A percentile compares a stretch with the other conserved stretches of the same genome.
phyloP scores from a whole-genome alignment of 2,329 filamentous ascomycete species.

The Aureobasidium lini region DNA sequence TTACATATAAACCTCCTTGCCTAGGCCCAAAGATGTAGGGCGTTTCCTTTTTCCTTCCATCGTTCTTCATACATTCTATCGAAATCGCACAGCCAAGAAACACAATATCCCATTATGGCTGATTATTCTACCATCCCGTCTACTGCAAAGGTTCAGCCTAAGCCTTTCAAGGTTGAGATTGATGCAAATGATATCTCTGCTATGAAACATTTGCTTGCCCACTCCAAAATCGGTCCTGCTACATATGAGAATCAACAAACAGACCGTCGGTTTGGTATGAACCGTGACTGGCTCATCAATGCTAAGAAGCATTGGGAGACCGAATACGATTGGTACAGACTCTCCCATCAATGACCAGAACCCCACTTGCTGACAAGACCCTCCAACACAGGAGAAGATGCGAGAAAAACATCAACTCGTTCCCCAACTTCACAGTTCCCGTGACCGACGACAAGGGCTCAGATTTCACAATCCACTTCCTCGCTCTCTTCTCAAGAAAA shows the following conservation, averaged over 20 bases:
- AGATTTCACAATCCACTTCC: slow-evolving; percentile 44
- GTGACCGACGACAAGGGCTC: slow-evolving; percentile 34
- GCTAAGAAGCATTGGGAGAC: slow-evolving; percentile 31
- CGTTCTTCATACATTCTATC: not conserved
- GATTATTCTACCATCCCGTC: slow-evolving; percentile 29
- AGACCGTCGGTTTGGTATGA: slow-evolving; percentile 39
- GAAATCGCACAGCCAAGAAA: not conserved
- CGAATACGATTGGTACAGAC: slow-evolving; percentile 27
- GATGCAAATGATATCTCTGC: slow-evolving; percentile 38
- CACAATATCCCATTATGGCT: slow-evolving; percentile 14
- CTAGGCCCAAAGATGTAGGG: too few species aligned
- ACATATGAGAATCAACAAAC: slow-evolving; percentile 43
- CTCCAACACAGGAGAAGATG: slow-evolving; percentile 24
- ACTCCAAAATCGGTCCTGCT: slow-evolving; percentile 42
- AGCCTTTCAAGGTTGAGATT: slow-evolving; percentile 38
- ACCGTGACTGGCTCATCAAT: slow-evolving; percentile 38
- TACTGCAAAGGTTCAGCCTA: slow-evolving; percentile 29
- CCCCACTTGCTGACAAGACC: not conserved
- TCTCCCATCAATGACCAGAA: not conserved
- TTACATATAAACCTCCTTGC: too few species aligned
- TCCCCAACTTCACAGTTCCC: slow-evolving; percentile 42
- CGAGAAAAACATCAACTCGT: slow-evolving; percentile 40
- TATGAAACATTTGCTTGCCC: slow-evolving; percentile 39
- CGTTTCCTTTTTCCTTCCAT: not conserved
- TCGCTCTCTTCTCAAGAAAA: slow-evolving; percentile 46